Conservation (phyloP, 169 alveolate species). For the Amoebophrya sp. region DNA sequence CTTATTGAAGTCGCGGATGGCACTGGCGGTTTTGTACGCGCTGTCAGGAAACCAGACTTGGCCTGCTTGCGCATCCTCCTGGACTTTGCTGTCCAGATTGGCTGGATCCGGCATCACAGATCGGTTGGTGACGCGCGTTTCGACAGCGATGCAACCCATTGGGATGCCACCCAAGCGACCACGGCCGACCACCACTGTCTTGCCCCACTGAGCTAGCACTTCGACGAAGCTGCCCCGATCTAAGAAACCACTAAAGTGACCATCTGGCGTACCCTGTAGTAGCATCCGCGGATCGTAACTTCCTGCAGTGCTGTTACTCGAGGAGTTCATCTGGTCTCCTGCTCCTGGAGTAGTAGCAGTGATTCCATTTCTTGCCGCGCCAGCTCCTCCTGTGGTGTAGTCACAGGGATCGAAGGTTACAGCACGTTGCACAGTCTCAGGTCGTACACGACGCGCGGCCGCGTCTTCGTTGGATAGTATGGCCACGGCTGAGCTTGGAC, state of each 20-base stretch:
- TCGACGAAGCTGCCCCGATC: constrained; percentile 59
- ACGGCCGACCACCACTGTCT: constrained; percentile 63
- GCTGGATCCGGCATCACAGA: constrained; percentile 63
- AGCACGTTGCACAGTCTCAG: constrained; percentile 43
- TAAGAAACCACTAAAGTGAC: constrained; percentile 51
- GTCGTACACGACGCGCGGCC: constrained; percentile 32
- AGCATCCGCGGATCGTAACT: constrained; percentile 61
- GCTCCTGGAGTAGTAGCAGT: constrained; percentile 39
- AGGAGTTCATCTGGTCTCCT: constrained; percentile 45
- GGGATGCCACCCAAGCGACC: constrained; percentile 68
- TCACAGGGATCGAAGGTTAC: constrained; percentile 41
- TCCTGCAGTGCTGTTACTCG: constrained; percentile 50
- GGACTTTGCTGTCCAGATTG: constrained; percentile 52
- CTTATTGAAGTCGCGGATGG: constrained; percentile 67
- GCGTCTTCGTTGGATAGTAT: no score
- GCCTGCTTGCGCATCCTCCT: constrained; percentile 57
- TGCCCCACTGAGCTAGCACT: constrained; percentile 64
- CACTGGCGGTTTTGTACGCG: constrained; percentile 76
- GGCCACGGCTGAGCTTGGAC: no score
- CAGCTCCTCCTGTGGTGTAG: no score
- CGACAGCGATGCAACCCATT: constrained; percentile 61
- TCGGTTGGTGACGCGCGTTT: constrained; percentile 55
- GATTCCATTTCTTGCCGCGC: neutral
- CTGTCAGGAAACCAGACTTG: constrained; percentile 74
- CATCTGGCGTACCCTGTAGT: constrained; percentile 53